Conservation (phyloP, 106 monocot genomes). For the Acorus calamus region DNA sequence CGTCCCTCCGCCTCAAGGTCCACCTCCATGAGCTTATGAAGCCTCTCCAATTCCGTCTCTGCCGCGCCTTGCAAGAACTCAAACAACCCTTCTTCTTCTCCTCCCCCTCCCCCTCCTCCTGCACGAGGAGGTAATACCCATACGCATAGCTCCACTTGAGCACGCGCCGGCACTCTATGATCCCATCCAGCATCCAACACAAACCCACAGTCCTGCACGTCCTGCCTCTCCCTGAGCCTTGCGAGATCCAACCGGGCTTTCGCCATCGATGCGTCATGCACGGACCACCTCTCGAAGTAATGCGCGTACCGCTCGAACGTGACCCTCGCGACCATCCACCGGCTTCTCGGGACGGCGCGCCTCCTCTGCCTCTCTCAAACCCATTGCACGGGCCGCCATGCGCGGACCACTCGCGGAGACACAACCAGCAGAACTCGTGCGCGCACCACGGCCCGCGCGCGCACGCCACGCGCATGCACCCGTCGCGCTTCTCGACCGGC, state of each 20-base stretch:
- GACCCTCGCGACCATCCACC: neutral
- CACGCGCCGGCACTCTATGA: neutral
- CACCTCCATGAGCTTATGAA: neutral
- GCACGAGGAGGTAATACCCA: neutral
- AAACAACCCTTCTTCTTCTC: neutral
- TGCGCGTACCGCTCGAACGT: neutral
- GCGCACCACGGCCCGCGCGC: conserved; percentile 1
- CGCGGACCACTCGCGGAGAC: neutral
- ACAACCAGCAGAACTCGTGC: conserved; percentile 14
- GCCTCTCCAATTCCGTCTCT: neutral
- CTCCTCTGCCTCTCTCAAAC: neutral
- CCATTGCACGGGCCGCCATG: neutral
- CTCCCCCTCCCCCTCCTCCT: neutral
- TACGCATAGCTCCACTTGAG: conserved; percentile 1
- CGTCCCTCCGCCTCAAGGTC: neutral
- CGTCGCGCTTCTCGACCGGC: conserved; percentile 3
- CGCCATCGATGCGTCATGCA: neutral
- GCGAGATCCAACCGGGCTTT: neutral
- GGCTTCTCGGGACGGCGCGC: neutral
- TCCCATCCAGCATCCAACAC: neutral
- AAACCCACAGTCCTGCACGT: neutral
- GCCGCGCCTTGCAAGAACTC: neutral
- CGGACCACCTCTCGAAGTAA: neutral
- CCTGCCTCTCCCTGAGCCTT: neutral
- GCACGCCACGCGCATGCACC: conserved; percentile 14